Percentiles rank a stretch among this genome's conserved stretches.
phyloP scores from a whole-genome alignment of 345 rosid genomes.

The Corchorus olitorius region DNA sequence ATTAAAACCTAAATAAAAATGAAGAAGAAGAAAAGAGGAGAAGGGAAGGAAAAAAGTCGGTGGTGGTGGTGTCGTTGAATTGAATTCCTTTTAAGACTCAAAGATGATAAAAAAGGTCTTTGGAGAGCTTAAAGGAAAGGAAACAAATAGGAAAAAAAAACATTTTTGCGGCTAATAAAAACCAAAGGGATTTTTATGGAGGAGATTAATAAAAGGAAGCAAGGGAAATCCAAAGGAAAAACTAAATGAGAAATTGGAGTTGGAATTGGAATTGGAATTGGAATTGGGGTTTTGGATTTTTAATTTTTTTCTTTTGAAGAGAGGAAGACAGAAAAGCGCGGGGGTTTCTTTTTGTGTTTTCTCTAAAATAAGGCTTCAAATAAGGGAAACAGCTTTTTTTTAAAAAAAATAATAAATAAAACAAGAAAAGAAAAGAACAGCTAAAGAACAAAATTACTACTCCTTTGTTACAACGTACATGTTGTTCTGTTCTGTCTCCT shows the following conservation, averaged over 20 bases:
- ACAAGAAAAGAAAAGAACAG: not conserved
- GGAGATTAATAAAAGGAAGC: slow-evolving; percentile 5
- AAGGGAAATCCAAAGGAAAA: not conserved
- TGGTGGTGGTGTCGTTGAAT: slow-evolving; percentile 25
- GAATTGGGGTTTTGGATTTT: not conserved
- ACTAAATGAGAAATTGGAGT: not conserved
- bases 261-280: not conserved
- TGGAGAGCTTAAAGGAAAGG: not conserved
- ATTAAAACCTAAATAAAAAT: not conserved
- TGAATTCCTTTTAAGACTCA: not conserved
- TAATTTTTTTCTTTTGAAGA: not conserved
- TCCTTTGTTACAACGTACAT: too few relatives aligned
- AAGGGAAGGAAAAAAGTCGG: slow-evolving; percentile 12
- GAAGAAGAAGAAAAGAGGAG: not conserved
- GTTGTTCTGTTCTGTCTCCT: not conserved
- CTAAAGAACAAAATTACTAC: not conserved
- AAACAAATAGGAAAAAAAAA: not conserved
- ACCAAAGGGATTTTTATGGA: not conserved
- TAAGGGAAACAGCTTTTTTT: not conserved
- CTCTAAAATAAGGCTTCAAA: not conserved
- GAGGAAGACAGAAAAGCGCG: not conserved
- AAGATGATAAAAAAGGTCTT: not conserved
- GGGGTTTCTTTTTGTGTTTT: not conserved
- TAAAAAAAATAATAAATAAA: too few relatives aligned
- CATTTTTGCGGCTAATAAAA: not conserved